Conservation (phyloP, 75 land plant genomes). For the Chamaecyparis obtusa region DNA sequence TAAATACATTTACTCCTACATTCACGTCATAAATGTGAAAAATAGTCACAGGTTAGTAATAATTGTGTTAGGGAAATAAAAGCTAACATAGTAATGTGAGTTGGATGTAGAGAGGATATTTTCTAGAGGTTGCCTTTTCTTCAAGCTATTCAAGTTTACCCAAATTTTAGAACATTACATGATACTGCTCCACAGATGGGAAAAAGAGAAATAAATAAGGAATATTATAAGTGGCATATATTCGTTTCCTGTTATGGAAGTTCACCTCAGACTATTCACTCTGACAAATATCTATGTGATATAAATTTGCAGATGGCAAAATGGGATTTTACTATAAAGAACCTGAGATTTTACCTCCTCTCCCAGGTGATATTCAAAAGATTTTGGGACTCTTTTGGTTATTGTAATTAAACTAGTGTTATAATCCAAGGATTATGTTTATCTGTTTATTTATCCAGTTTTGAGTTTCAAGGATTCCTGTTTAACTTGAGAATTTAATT, state of each 20-base stretch:
- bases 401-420: neutral
- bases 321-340: slow-evolving; percentile 92
- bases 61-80: neutral
- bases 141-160: neutral
- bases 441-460: neutral
- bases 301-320: slow-evolving; percentile 61
- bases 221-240: neutral
- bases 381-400: neutral
- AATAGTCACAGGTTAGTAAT: neutral
- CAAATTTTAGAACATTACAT: neutral
- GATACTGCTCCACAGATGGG: neutral
- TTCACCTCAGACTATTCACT: neutral
- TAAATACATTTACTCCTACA: neutral
- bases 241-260: neutral
- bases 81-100: neutral
- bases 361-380: slow-evolving; percentile 64
- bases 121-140: neutral
- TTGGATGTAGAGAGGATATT: neutral
- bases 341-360: slow-evolving; percentile 93
- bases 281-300: neutral
- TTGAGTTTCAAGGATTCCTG: neutral
- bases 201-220: neutral
- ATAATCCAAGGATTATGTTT: neutral
- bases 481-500: neutral
- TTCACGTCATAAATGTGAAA: neutral